Evolutionary conservation across 148 eudicot genomes (phyloP).

Genomic region (Rhododendron simsii): DNA sequence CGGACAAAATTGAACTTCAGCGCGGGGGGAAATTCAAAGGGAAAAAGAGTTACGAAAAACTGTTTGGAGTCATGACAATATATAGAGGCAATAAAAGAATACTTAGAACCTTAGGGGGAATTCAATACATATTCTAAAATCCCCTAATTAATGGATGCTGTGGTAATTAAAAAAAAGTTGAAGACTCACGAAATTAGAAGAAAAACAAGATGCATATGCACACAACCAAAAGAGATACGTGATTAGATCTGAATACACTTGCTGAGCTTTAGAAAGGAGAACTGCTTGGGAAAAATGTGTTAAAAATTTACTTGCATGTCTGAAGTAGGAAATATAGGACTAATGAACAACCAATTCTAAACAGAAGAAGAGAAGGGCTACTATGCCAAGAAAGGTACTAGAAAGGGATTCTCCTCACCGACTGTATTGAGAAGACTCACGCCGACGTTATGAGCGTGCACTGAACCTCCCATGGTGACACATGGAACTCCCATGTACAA

Average conservation of each 20-base stretch:
- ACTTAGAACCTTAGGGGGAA: neutral
- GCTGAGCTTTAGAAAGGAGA: neutral
- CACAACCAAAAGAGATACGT: neutral
- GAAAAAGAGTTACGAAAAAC: too few relatives aligned
- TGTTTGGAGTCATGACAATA: neutral
- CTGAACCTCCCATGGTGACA: slow-evolving; percentile 86
- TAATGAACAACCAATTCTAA: neutral
- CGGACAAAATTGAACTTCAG: neutral
- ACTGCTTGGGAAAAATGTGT: neutral
- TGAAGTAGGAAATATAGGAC: neutral
- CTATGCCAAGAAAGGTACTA: neutral
- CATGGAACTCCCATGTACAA: slow-evolving; percentile 99
- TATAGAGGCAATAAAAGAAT: neutral
- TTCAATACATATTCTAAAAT: neutral
- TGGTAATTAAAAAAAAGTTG: neutral
- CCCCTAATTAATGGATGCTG: neutral
- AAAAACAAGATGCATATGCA: neutral
- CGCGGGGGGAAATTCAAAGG: neutral
- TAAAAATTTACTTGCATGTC: neutral
- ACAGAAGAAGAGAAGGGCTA: neutral
- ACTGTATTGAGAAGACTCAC: slow-evolving; percentile 90
- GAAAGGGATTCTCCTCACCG: slow-evolving; percentile 46
- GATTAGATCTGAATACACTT: neutral
- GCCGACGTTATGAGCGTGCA: slow-evolving; percentile 98
- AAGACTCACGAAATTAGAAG: neutral